Evolutionary conservation across 75 land plant genomes (phyloP), one percentile per base, ranked within the genome.

Genomic region (Cryptomeria japonica): DNA sequence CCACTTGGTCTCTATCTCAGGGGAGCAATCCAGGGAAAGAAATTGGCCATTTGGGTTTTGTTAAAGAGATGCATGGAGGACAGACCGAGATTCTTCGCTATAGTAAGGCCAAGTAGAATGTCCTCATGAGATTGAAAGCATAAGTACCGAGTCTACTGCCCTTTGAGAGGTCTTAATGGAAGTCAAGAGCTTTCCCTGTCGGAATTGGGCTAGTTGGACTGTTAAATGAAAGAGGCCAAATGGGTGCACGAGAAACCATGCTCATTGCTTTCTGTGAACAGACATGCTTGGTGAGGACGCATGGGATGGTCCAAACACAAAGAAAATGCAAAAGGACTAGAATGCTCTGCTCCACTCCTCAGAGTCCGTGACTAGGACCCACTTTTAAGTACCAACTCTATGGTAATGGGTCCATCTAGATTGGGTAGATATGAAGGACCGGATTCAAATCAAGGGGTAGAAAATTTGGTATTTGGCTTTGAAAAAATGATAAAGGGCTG

Each of bases 341-440:
- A 82, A 46, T 46, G n/a, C 84, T 25, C 12, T 44, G 15, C 13
- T 12, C 46, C 51, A 46, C n/a, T 28, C 15, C 32, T 44, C 84
- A 46, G 22, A 28, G 32, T 82, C 84, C 32, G 84, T 82, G 84
- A 28, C 47, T 22, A 82, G 84, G 84, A 82, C 84, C 84, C 51
- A 82, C 84, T 41, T 44, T 80, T 46, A 79, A 42, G 51, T 82
- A 82, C 51, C 84, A n/a, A 82, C 84, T 75, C 34, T 25, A 13
- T 46, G 46, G 1, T 13, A 13, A 46, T 46, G 31, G 84, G 84
- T 82, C 47, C 83, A 80, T 80, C 44, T 14, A n/a, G n/a, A 80
- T 41, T 41, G 46, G 83, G 28, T 22, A 80, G 16, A 51, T 51
- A 51, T 2, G 14, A 51, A 13, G 14, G 46, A 19, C 41, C 25